Percentiles rank a stretch among this genome's conserved stretches.
These are phyloP conservation scores for Pythium rishiriense DNA, from an alignment of 352 stramenopile species.

Conservation along the genomic window DNA sequence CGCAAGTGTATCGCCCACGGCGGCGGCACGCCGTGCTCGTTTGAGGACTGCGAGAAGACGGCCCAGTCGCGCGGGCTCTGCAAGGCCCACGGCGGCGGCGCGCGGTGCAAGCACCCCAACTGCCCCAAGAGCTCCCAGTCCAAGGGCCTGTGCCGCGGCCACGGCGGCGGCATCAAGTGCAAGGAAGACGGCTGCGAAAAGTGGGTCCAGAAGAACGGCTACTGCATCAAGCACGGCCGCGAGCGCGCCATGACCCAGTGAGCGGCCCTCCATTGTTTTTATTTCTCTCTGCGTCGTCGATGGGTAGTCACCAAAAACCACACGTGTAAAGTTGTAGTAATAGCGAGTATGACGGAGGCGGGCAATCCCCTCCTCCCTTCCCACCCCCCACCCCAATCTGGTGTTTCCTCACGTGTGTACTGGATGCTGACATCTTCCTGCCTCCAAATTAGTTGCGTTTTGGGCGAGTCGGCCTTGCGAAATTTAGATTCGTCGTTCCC, in stretches of 20 bases:
- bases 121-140: slow-evolving; percentile 87
- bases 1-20: slow-evolving; percentile 88
- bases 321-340: too few species aligned
- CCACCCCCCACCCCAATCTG: neutral
- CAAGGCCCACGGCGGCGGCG: slow-evolving; percentile 82
- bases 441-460: too few species aligned
- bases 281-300: neutral
- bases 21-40: slow-evolving; percentile 82
- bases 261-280: slow-evolving; percentile 2
- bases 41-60: slow-evolving; percentile 86
- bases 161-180: slow-evolving; percentile 85
- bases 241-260: slow-evolving; percentile 66
- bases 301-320: neutral
- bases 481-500: neutral
- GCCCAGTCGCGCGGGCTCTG: slow-evolving; percentile 81
- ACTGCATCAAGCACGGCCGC: slow-evolving; percentile 88
- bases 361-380: neutral
- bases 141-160: slow-evolving; percentile 78
- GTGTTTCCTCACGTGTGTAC: too few species aligned
- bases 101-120: slow-evolving; percentile 82
- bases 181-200: slow-evolving; percentile 87
- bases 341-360: neutral
- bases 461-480: too few species aligned
- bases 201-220: slow-evolving; percentile 89
- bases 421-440: too few species aligned